Base-by-base conservation (phyloP, 2,329 filamentous ascomycete species). In the Escovopsis sp. region DNA sequence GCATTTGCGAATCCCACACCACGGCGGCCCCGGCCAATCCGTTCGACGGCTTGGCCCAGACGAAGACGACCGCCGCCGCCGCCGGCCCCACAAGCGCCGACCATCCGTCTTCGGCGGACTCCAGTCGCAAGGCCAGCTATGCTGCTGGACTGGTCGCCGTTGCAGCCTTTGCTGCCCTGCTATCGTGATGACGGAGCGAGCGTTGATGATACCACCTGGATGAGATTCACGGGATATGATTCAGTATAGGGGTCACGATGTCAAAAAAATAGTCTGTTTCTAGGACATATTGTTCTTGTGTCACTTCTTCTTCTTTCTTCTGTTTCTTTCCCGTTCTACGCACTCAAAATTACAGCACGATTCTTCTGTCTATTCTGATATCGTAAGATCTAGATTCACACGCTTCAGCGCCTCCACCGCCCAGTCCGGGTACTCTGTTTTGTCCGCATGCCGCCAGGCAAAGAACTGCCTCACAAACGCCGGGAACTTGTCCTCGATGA, bases 401-500 rank as follows among this genome's bases (percentile, higher is more conserved):
- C 71, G 73, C 46, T 65, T 71, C 48, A 98, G 62, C 6, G 91
- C 86, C 40, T 76, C 75, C 3, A 94, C 79, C 2, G 85, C 88
- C 91, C 91, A 98, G 0, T 66, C 62, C 0, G 93, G 91, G 56
- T 85, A 87, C 61, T 62, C 73, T 75, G 51, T 80, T 70, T 42
- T 72, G 57, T 60, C 54, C 2, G 53, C 48, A 59, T 95, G 88
- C 46, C 87, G 64, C 45, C 76, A 72, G 2, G 60, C 67, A 62
- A 98, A 98, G 65, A 94, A 96, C 32, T 72, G 63, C 50, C 67
- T 77, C 47, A 95, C 58, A 53, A 91, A 94, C 2, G 68, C 72
- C 2, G 91, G 88, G 59, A 82, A 96, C 41, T 69, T 64, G 57
- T 94, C 87, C 47, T 81, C 81, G 7, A 94, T 65, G 48, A 96